phyloP scores from a whole-genome alignment of 2,329 filamentous ascomycete species.

The Alternaria gansuensis region DNA sequence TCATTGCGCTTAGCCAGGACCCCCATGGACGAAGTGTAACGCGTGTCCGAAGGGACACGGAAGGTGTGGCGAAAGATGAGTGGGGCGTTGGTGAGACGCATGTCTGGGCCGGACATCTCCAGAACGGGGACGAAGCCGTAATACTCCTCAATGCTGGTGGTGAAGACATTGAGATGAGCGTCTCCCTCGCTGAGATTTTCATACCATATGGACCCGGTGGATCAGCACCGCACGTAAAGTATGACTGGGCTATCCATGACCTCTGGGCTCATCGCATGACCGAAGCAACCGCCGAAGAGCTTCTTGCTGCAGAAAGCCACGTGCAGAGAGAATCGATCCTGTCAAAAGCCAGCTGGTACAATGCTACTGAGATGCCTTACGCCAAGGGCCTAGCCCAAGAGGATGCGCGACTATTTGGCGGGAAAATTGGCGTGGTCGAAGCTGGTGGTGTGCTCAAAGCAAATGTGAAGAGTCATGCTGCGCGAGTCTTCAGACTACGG shows the following conservation, averaged over 20 bases:
- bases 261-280: slow-evolving; percentile 39
- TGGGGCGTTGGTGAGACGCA: slow-evolving; percentile 39
- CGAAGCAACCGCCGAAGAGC: slow-evolving; percentile 21
- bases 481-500: slow-evolving; percentile 32
- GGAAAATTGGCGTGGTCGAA: slow-evolving; percentile 35
- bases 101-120: slow-evolving; percentile 35
- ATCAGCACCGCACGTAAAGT: slow-evolving; percentile 36
- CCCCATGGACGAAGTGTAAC: slow-evolving; percentile 37
- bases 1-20: slow-evolving; percentile 40
- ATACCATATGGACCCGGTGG: slow-evolving; percentile 36
- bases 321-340: slow-evolving; percentile 24
- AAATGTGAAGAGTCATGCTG: slow-evolving; percentile 34
- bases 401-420: slow-evolving; percentile 34
- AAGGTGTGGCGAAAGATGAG: slow-evolving; percentile 31
- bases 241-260: slow-evolving; percentile 37
- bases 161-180: slow-evolving; percentile 32
- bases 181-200: slow-evolving; percentile 37
- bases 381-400: slow-evolving; percentile 30
- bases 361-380: slow-evolving; percentile 34
- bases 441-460: slow-evolving; percentile 32
- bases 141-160: slow-evolving; percentile 36
- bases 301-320: slow-evolving; percentile 24
- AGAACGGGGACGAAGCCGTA: slow-evolving; percentile 35
- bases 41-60: slow-evolving; percentile 32
- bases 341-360: slow-evolving; percentile 35